Evolutionary conservation across 805 yeast species (phyloP).

Genomic region (Yamadazyma paraphyllophila): DNA sequence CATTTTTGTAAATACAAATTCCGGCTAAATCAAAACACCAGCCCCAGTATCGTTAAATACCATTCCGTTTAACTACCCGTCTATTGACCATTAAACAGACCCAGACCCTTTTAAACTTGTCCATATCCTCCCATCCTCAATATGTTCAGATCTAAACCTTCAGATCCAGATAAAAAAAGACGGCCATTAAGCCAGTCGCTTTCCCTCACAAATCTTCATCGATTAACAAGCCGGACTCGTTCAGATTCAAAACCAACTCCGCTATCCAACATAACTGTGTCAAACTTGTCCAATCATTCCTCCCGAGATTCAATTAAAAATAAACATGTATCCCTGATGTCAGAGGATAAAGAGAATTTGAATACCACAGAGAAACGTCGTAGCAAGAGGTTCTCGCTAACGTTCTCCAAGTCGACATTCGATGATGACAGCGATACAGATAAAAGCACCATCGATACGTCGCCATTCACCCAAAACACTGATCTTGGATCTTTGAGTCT

Average conservation of each 20-base stretch:
- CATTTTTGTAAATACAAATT: no score
- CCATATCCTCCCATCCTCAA: background rate
- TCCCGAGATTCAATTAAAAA: slow-evolving; percentile 1
- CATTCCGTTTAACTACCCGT: background rate
- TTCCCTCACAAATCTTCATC: slow-evolving; percentile 12
- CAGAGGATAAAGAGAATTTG: slow-evolving; percentile 2
- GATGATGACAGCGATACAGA: slow-evolving; percentile 5
- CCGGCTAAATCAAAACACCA: no score
- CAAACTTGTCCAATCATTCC: background rate
- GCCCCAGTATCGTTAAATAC: no score
- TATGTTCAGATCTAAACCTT: background rate
- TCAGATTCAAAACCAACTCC: slow-evolving; percentile 1
- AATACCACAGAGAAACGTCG: background rate
- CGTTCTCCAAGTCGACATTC: background rate
- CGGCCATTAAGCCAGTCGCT: slow-evolving; percentile 16
- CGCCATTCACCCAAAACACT: slow-evolving; percentile 12
- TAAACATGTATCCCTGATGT: background rate
- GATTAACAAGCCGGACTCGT: background rate
- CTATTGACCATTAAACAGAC: background rate
- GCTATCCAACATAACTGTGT: background rate
- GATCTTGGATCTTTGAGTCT: slow-evolving; percentile 9
- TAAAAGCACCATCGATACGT: slow-evolving; percentile 6
- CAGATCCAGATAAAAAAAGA: slow-evolving; percentile 8
- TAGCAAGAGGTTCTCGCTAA: slow-evolving; percentile 8
- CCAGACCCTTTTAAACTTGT: background rate